These are phyloP conservation scores for Santalum album DNA, from an alignment of 164 flowering plant genomes.

Conservation along the genomic window DNA sequence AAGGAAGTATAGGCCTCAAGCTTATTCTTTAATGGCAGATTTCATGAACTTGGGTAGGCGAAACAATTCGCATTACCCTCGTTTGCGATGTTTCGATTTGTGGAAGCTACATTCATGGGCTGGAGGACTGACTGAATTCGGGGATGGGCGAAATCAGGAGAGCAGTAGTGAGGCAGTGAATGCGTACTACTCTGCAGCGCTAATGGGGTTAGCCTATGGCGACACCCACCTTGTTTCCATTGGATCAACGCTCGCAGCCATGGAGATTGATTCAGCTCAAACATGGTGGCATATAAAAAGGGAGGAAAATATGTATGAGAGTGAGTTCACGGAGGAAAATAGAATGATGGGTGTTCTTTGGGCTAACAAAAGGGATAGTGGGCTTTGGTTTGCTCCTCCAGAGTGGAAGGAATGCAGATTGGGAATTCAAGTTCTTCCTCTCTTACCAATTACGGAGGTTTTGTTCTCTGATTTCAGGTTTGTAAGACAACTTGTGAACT, in stretches of 20 bases:
- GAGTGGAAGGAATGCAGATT: slow-evolving; percentile 78
- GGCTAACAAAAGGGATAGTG: slow-evolving; percentile 84
- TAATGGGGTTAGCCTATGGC: slow-evolving; percentile 85
- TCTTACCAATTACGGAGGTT: slow-evolving; percentile 66
- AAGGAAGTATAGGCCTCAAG: slow-evolving; percentile 65
- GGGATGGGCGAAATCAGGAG: slow-evolving; percentile 81
- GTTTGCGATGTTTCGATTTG: slow-evolving; percentile 73
- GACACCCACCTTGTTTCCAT: slow-evolving; percentile 61
- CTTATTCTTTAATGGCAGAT: slow-evolving; percentile 74
- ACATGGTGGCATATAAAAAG: slow-evolving; percentile 87
- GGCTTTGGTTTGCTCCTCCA: slow-evolving; percentile 83
- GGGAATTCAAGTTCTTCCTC: slow-evolving; percentile 79
- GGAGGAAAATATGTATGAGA: slow-evolving; percentile 39
- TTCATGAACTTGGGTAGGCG: slow-evolving; percentile 56
- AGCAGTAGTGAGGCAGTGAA: slow-evolving; percentile 87
- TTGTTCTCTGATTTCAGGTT: slow-evolving; percentile 53
- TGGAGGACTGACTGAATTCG: slow-evolving; percentile 72
- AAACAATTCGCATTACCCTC: slow-evolving; percentile 39
- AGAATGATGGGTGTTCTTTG: slow-evolving; percentile 79
- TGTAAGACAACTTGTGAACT: slow-evolving; percentile 51
- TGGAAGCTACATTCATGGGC: slow-evolving; percentile 96
- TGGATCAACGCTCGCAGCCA: slow-evolving; percentile 63
- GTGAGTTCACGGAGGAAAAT: slow-evolving; percentile 57
- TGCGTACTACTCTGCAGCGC: slow-evolving; percentile 85
- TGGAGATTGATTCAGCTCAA: slow-evolving; percentile 68